A percentile compares a stretch with the other conserved stretches of the same genome.
These are phyloP conservation scores for Lunularia cruciata DNA, from an alignment of 225 moss, liverwort and hornwort genomes.

Conservation along the genomic window DNA sequence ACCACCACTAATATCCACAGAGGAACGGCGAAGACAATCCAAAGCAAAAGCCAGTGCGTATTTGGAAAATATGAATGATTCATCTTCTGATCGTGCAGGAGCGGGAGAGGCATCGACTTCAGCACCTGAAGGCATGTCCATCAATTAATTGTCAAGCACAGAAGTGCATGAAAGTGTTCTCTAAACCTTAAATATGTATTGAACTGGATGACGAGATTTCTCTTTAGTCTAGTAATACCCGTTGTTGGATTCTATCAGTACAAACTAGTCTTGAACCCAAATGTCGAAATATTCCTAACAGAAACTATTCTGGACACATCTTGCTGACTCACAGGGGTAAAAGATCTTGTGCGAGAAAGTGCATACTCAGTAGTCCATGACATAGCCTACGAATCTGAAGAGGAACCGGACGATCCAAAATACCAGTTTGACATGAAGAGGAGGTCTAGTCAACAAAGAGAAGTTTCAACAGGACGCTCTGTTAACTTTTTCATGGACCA, in stretches of 20 bases:
- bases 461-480: constrained; percentile 31
- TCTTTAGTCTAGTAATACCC: too few relatives aligned
- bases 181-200: too few relatives aligned
- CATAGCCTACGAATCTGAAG: constrained; percentile 44
- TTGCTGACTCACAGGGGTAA: not conserved
- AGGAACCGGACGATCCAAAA: constrained; percentile 42
- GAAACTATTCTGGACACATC: too few relatives aligned
- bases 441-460: constrained; percentile 31
- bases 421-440: constrained; percentile 41
- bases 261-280: too few relatives aligned
- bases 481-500: constrained; percentile 34
- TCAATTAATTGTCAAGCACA: too few relatives aligned
- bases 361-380: constrained; percentile 49
- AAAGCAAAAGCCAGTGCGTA: not conserved
- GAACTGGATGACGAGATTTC: too few relatives aligned
- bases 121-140: not conserved
- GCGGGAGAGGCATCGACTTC: not conserved
- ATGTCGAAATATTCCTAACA: too few relatives aligned
- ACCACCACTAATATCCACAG: constrained; percentile 8
- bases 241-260: too few relatives aligned
- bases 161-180: too few relatives aligned
- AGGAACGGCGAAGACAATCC: not conserved
- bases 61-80: constrained; percentile 16
- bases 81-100: constrained; percentile 21
- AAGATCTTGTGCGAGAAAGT: not conserved